Evolutionary conservation across 1,139 yeast species (phyloP).

Genomic region (Meyerozyma carpophila): DNA sequence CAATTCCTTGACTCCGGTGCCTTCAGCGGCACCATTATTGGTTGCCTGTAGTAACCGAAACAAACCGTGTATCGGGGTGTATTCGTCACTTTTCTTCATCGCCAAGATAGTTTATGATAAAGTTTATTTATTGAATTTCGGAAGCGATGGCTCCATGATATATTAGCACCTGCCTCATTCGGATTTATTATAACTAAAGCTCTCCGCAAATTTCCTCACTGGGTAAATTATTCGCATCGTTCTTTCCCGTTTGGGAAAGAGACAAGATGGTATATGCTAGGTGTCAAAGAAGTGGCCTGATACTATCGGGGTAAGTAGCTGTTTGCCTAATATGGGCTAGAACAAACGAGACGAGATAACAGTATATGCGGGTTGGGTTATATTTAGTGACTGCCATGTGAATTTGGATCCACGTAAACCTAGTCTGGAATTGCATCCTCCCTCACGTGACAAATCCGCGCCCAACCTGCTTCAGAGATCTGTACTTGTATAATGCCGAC

Average conservation of each 20-base stretch:
- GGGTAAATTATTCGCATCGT: neutral
- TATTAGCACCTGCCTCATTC: neutral
- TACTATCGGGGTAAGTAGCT: too few relatives aligned
- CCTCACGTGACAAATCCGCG: neutral
- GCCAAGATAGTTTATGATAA: neutral
- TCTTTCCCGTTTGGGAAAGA: neutral
- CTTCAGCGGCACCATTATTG: constrained; percentile 14
- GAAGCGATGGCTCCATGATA: neutral
- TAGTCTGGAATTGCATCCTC: neutral
- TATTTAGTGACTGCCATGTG: too few relatives aligned
- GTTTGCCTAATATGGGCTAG: too few relatives aligned
- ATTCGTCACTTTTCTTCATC: constrained; percentile 4
- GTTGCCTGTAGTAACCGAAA: constrained; percentile 11
- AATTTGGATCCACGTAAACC: too few relatives aligned
- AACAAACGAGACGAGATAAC: too few relatives aligned
- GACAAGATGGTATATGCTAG: too few relatives aligned
- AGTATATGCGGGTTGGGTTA: too few relatives aligned
- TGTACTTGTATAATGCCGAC: neutral
- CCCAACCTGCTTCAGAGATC: neutral
- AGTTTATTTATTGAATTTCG: neutral
- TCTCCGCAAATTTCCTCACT: neutral
- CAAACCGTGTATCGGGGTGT: constrained; percentile 18
- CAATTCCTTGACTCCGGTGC: constrained; percentile 19
- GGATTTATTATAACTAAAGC: neutral
- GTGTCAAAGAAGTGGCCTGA: too few relatives aligned